These are phyloP conservation scores for Sordariomycetes sp. DNA, from an alignment of 2,329 filamentous ascomycete species.

Conservation along the genomic window DNA sequence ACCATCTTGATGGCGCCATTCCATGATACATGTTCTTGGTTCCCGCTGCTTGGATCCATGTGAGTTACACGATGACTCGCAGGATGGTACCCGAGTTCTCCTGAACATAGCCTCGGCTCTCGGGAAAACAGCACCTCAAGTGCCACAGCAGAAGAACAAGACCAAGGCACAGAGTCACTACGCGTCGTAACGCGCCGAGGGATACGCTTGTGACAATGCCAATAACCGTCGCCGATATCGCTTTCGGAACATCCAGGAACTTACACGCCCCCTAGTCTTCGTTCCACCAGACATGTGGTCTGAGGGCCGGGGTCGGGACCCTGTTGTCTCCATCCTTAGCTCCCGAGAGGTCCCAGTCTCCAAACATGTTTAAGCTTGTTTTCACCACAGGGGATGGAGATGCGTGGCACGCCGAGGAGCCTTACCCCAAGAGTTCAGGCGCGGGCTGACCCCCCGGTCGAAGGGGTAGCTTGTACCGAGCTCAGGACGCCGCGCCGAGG, in stretches of 20 bases:
- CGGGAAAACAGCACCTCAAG: neutral
- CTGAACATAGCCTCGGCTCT: neutral
- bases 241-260: too few species aligned
- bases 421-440: neutral
- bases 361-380: neutral
- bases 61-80: neutral
- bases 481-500: neutral
- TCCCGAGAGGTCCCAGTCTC: neutral
- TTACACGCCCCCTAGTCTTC: too few species aligned
- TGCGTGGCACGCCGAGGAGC: neutral
- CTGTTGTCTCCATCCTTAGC: neutral
- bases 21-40: neutral
- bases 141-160: too few species aligned
- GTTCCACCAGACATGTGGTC: neutral
- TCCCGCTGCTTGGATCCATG: neutral
- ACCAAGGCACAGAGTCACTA: too few species aligned
- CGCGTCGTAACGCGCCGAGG: too few species aligned
- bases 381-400: neutral
- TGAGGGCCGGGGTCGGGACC: neutral
- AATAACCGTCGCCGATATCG: too few species aligned
- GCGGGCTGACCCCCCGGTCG: neutral
- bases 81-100: neutral
- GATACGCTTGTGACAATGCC: too few species aligned
- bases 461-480: neutral
- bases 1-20: neutral